Conservation (phyloP, 2,329 filamentous ascomycete species). For the Microthyrium microscopicum region DNA sequence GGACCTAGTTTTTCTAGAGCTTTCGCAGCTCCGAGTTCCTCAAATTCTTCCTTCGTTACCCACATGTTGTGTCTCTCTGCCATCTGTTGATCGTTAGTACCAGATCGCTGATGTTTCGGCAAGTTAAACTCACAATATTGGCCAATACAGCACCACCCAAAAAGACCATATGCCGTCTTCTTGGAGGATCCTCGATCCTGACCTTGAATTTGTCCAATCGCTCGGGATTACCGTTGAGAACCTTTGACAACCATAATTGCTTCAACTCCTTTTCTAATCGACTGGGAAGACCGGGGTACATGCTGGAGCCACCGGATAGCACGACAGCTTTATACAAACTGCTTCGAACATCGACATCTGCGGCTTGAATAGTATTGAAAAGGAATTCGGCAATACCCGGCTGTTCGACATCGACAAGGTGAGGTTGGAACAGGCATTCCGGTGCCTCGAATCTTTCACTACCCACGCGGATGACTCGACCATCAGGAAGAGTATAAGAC, state of each 20-base stretch:
- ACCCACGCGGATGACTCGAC: conserved; percentile 86
- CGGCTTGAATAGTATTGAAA: conserved; percentile 95
- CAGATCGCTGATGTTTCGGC: not conserved
- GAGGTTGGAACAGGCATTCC: conserved; percentile 96
- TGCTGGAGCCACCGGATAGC: conserved; percentile 89
- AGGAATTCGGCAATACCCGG: conserved; percentile 92
- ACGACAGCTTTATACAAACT: conserved; percentile 96
- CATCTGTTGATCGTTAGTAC: conserved; percentile 40
- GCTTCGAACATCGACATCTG: conserved; percentile 85
- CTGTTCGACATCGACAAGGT: conserved; percentile 93
- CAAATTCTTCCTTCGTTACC: conserved; percentile 94
- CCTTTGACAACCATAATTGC: conserved; percentile 90
- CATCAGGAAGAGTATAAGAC: conserved; percentile 92
- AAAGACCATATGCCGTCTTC: conserved; percentile 98
- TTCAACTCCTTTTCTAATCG: conserved; percentile 96
- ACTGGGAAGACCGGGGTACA: conserved; percentile 94
- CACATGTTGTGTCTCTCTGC: conserved; percentile 98
- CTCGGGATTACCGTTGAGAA: conserved; percentile 81
- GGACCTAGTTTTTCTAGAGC: conserved; percentile 86
- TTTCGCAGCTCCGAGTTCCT: conserved; percentile 73
- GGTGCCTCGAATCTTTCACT: conserved; percentile 96
- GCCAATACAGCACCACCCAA: conserved; percentile 88
- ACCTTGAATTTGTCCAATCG: conserved; percentile 98
- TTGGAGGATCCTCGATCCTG: conserved; percentile 90
- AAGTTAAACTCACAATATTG: conserved; percentile 50